Conservation (phyloP, 306 rosid genomes). For the Acmispon strigosus region DNA sequence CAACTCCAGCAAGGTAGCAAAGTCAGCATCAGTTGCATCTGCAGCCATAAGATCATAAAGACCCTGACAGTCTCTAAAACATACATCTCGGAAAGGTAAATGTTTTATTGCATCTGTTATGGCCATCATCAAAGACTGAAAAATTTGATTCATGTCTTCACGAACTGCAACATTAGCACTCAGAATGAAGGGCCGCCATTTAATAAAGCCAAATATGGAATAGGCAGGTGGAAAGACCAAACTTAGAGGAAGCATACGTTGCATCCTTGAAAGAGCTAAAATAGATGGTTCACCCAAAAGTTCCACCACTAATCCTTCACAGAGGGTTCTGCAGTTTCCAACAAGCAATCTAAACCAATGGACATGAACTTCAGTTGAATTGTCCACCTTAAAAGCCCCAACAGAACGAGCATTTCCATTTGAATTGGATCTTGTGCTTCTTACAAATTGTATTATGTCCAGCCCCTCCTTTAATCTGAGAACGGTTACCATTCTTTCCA, state of each 20-base stretch:
- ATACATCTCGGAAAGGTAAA: constrained; percentile 84
- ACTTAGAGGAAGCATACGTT: constrained; percentile 73
- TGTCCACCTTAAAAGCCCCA: constrained; percentile 64
- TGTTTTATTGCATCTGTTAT: constrained; percentile 73
- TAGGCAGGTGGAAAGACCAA: constrained; percentile 92
- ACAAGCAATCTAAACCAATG: constrained; percentile 96
- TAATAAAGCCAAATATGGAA: constrained; percentile 73
- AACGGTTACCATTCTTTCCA: constrained; percentile 89
- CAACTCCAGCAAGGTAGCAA: constrained; percentile 73
- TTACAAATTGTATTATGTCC: constrained; percentile 70
- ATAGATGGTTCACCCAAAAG: constrained; percentile 82
- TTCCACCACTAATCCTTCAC: constrained; percentile 77
- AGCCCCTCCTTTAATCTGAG: constrained; percentile 82
- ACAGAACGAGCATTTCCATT: constrained; percentile 80
- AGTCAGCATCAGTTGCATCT: constrained; percentile 71
- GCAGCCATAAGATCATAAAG: constrained; percentile 75
- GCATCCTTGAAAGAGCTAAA: constrained; percentile 91
- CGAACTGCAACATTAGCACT: constrained; percentile 51
- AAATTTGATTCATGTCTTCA: constrained; percentile 67
- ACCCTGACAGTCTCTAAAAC: constrained; percentile 82
- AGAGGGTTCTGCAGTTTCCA: constrained; percentile 80
- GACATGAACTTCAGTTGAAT: constrained; percentile 61
- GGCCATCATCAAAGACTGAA: constrained; percentile 64
- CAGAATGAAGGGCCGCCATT: constrained; percentile 67
- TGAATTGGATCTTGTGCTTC: constrained; percentile 74